A percentile compares a stretch with the other conserved stretches of the same genome.
These are phyloP conservation scores for Rubia peregrina DNA, from an alignment of 305 asterid species.

Conservation along the genomic window DNA sequence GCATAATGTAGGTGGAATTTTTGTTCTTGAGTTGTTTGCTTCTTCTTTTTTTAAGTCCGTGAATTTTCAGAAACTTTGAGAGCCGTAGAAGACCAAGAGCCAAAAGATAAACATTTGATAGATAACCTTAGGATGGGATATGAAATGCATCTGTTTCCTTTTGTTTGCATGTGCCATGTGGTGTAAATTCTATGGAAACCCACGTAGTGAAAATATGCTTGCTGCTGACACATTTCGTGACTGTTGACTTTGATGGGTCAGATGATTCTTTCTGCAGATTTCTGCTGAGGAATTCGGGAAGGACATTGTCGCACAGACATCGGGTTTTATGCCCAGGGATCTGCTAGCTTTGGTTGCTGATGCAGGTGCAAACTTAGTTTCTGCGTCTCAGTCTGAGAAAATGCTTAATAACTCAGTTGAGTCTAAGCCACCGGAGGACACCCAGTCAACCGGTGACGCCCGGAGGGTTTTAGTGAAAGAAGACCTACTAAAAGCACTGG, in stretches of 20 bases:
- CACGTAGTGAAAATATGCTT: background rate
- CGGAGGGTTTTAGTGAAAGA: conserved; percentile 48
- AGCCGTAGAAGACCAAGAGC: background rate
- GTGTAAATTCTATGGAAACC: background rate
- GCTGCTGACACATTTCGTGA: conserved; percentile 15
- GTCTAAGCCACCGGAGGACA: conserved; percentile 32
- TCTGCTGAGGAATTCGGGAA: conserved; percentile 67
- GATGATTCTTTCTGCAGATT: conserved; percentile 38
- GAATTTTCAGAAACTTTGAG: background rate
- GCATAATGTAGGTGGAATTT: conserved; percentile 46
- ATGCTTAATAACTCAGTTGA: conserved; percentile 32
- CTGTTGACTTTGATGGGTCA: conserved; percentile 32
- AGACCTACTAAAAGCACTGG: conserved; percentile 75
- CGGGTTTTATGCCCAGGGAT: conserved; percentile 96
- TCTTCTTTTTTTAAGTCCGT: background rate
- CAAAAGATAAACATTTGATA: background rate
- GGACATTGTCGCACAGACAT: conserved; percentile 87
- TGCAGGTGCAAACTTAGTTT: conserved; percentile 63
- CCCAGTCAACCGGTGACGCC: conserved; percentile 27
- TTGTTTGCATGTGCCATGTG: background rate
- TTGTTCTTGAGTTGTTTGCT: conserved; percentile 9
- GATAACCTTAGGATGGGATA: background rate
- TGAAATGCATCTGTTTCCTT: conserved; percentile 1
- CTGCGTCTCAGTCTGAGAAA: conserved; percentile 32
- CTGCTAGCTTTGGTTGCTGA: conserved; percentile 83